These are phyloP conservation scores for Melanopsichium pennsylvanicum DNA, from an alignment of 1,284 basidiomycete genomes.

Conservation along the genomic window DNA sequence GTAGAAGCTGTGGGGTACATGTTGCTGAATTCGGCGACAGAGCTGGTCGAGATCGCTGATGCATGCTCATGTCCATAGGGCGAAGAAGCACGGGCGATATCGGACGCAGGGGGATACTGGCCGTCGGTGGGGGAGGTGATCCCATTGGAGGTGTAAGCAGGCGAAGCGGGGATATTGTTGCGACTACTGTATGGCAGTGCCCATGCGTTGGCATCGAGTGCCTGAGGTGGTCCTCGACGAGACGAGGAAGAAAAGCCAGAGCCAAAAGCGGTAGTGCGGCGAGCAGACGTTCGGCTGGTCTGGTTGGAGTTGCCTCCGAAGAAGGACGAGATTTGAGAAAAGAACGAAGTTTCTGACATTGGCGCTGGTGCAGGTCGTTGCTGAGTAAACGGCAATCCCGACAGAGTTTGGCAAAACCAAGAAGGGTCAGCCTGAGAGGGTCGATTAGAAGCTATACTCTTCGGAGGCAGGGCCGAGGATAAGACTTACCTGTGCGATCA, in stretches of 20 bases:
- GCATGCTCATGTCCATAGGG: constrained; percentile 25
- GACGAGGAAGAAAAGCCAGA: constrained; percentile 39
- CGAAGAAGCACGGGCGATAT: constrained; percentile 25
- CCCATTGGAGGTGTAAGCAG: constrained; percentile 19
- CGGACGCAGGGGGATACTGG: constrained; percentile 38
- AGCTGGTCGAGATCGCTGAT: constrained; percentile 33
- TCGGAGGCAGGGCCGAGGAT: neutral
- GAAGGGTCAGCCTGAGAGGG: too few relatives aligned
- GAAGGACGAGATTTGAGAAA: constrained; percentile 57
- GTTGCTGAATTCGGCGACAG: constrained; percentile 54
- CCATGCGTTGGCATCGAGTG: constrained; percentile 47
- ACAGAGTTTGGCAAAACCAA: too few relatives aligned
- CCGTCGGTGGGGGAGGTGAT: constrained; percentile 15
- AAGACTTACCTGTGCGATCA: constrained; percentile 28
- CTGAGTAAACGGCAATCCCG: constrained; percentile 2
- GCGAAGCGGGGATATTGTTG: constrained; percentile 31
- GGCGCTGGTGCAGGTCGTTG: constrained; percentile 31
- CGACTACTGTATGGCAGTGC: constrained; percentile 49
- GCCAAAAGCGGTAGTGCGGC: constrained; percentile 39
- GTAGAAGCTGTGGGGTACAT: constrained; percentile 50
- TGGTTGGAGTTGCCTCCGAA: constrained; percentile 33
- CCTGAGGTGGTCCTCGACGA: constrained; percentile 40
- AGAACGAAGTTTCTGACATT: constrained; percentile 45
- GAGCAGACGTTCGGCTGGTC: constrained; percentile 1
- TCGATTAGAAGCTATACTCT: too few relatives aligned